phyloP scores from a whole-genome alignment of 306 rosid genomes.

The Fragaria nilgerrensis region DNA sequence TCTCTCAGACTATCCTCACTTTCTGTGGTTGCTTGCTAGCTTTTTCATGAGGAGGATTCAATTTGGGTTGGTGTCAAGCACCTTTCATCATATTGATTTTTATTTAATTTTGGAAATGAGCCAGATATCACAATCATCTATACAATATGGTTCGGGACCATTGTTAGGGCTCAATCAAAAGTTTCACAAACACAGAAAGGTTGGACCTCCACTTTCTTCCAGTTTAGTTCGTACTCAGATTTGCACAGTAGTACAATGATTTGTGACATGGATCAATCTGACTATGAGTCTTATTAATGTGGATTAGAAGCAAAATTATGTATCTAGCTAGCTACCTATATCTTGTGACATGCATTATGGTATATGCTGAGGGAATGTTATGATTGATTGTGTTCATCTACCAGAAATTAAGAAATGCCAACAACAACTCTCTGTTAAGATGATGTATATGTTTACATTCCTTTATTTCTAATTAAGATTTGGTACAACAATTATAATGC shows the following conservation, averaged over 20 bases:
- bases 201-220: too few species aligned
- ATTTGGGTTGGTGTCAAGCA: slow-evolving; percentile 32
- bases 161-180: not conserved
- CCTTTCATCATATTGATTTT: slow-evolving; percentile 32
- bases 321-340: not conserved
- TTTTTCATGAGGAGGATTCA: not conserved
- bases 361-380: not conserved
- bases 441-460: slow-evolving; percentile 10
- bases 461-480: slow-evolving; percentile 34
- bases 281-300: not conserved
- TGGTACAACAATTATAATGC: slow-evolving; percentile 30
- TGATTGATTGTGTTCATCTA: slow-evolving; percentile 16
- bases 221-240: too few species aligned
- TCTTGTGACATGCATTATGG: not conserved
- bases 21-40: slow-evolving; percentile 7
- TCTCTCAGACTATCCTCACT: not conserved
- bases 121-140: not conserved
- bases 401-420: slow-evolving; percentile 27
- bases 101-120: not conserved
- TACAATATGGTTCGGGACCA: not conserved
- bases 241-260: not conserved
- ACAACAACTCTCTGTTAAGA: slow-evolving; percentile 24
- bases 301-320: slow-evolving; percentile 8
- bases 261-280: not conserved
- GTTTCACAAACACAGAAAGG: not conserved